Conservation (phyloP, 495 filamentous ascomycete genomes). For the Pseudotulostoma volvatum region DNA sequence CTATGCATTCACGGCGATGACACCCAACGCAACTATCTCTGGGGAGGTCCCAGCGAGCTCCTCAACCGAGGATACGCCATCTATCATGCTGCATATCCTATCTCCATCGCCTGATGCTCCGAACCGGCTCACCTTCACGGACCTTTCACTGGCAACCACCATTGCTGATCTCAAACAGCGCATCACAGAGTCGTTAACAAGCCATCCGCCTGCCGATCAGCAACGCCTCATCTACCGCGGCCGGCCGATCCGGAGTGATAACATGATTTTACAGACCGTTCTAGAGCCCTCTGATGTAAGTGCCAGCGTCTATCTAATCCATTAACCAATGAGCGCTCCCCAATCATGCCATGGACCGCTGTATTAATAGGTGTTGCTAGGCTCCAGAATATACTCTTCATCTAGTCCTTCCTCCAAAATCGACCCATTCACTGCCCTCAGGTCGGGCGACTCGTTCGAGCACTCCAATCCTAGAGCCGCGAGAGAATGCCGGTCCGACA, state of each 20-base stretch:
- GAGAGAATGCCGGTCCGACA: too few relatives aligned
- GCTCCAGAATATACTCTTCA: constrained; percentile 31
- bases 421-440: too few relatives aligned
- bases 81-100: constrained; percentile 43
- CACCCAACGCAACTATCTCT: too few relatives aligned
- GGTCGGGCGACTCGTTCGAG: too few relatives aligned
- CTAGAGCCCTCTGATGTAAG: constrained; percentile 42
- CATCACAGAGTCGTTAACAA: constrained; percentile 38
- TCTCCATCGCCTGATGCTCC: constrained; percentile 45
- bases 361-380: too few relatives aligned
- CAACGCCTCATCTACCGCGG: constrained; percentile 56
- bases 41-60: too few relatives aligned
- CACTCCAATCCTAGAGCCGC: not conserved
- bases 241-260: constrained; percentile 36
- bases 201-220: constrained; percentile 31
- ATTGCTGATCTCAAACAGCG: constrained; percentile 42
- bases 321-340: constrained; percentile 5
- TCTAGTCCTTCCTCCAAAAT: constrained; percentile 40
- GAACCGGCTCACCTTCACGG: constrained; percentile 35
- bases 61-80: constrained; percentile 1
- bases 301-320: constrained; percentile 2
- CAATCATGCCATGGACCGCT: too few relatives aligned
- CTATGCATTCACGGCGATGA: too few relatives aligned
- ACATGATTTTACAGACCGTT: constrained; percentile 37
- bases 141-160: constrained; percentile 37